Base-by-base conservation (phyloP, 495 filamentous ascomycete genomes). In the Penicillium subrubescens region DNA sequence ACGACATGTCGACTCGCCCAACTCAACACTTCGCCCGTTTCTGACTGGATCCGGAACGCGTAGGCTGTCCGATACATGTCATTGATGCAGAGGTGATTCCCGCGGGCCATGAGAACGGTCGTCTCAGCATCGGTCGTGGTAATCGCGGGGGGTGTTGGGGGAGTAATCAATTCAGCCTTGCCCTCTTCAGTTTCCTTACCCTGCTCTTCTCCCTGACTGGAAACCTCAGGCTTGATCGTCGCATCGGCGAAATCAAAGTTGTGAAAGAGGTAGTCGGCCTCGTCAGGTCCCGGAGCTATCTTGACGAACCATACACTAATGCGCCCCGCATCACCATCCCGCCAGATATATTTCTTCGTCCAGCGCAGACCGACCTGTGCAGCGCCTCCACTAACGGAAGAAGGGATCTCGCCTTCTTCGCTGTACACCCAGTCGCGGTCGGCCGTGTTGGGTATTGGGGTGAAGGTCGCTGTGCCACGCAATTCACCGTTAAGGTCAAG, bases 251-350 rank as follows among this genome's bases (percentile, higher is more conserved):
- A 77, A 27, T 79, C 77, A 41, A 81, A 79, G 57, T 79, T 73
- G 59, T 82, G 80, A 52, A 82, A 82, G 8, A 82, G 68, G 59
- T 82, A 81, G 52, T 82, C 80, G 8, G 77, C 72, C 63, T 79
- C 77, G 2, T 76, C 77, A 0, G 76, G 69, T 12, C 71, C 63
- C 2, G 68, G 67, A 12, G 67, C 67, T 8, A 77, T 66, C 55
- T 81, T 82, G n/a, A 80, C 79, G 44, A 82, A 82, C 79, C 79
- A 82, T 25, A 80, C 78, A 57, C 79, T 82, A 11, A 82, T 75
- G 17, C 67, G 63, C 10, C 65, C 73, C 6, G 63, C 59, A 5
- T 71, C 71, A n/a, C 56, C 66, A 31, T 52, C 61, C 0, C 79
- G 76, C 80, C 80, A 82, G 55, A 82, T 81, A 43, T 82, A 82